These are phyloP conservation scores for Candolleomyces aberdarensis DNA, from an alignment of 768 basidiomycete species.

Conservation along the genomic window DNA sequence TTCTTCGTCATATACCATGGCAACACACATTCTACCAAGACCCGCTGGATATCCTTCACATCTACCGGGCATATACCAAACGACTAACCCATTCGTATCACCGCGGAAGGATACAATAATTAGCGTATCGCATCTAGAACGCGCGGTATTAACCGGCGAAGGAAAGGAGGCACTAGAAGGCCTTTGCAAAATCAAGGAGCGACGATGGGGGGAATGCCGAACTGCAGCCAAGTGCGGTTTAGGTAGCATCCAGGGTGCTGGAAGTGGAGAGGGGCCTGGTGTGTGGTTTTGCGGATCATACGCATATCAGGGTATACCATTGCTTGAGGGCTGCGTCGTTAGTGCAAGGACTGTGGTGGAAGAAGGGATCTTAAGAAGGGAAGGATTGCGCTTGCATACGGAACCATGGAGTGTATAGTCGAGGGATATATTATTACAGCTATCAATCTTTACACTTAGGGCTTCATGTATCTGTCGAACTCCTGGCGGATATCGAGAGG, in stretches of 20 bases:
- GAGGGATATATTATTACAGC: slow-evolving; percentile 1
- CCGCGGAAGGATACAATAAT: slow-evolving; percentile 48
- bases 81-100: slow-evolving; percentile 67
- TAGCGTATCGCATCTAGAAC: slow-evolving; percentile 57
- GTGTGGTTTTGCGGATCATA: slow-evolving; percentile 76
- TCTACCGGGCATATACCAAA: slow-evolving; percentile 53
- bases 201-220: slow-evolving; percentile 43
- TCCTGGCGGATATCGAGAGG: slow-evolving; percentile 58
- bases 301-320: slow-evolving; percentile 67
- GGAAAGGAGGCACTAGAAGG: slow-evolving; percentile 50
- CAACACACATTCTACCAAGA: slow-evolving; percentile 58
- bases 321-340: slow-evolving; percentile 77
- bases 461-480: slow-evolving; percentile 56
- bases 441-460: slow-evolving; percentile 10
- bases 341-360: slow-evolving; percentile 61
- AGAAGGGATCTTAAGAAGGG: slow-evolving; percentile 36
- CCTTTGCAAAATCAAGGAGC: slow-evolving; percentile 35
- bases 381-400: slow-evolving; percentile 26
- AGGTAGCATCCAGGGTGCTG: slow-evolving; percentile 53
- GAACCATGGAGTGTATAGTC: slow-evolving; percentile 19
- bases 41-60: slow-evolving; percentile 30
- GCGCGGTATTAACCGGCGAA: slow-evolving; percentile 52
- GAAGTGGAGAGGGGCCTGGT: slow-evolving; percentile 36
- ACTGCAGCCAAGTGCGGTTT: slow-evolving; percentile 33
- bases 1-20: slow-evolving; percentile 57